These are phyloP conservation scores for Penicillium freii DNA, from an alignment of 2,329 filamentous ascomycete species.

Conservation along the genomic window DNA sequence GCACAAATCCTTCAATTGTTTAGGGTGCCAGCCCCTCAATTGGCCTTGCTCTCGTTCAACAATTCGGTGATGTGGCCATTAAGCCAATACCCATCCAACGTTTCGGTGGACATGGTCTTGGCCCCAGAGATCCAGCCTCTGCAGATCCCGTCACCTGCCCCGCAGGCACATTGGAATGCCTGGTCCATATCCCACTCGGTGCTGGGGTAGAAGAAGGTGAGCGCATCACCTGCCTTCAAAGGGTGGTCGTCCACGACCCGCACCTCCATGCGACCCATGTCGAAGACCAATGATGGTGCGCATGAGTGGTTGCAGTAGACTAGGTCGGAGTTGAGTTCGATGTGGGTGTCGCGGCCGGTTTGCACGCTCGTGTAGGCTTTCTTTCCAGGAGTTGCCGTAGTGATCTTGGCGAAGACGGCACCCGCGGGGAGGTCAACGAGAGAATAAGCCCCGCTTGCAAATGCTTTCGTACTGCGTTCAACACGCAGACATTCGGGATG, in stretches of 20 bases:
- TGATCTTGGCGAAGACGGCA: conserved; percentile 50
- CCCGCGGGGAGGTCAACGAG: conserved; percentile 51
- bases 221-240: conserved; percentile 41
- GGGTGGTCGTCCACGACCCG: conserved; percentile 40
- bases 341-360: conserved; percentile 49
- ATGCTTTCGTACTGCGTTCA: conserved; percentile 34
- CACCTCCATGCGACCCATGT: conserved; percentile 47
- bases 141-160: conserved; percentile 36
- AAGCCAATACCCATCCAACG: conserved; percentile 42
- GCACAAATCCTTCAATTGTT: not conserved
- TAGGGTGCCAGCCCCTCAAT: conserved; percentile 3
- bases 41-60: conserved; percentile 22
- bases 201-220: conserved; percentile 52
- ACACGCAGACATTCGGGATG: conserved; percentile 32
- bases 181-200: conserved; percentile 53
- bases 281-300: conserved; percentile 53
- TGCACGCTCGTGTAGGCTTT: conserved; percentile 56
- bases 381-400: conserved; percentile 44
- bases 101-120: conserved; percentile 33
- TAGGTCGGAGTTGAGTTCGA: conserved; percentile 57
- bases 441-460: conserved; percentile 45
- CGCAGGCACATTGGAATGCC: conserved; percentile 47
- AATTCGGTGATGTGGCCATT: conserved; percentile 44
- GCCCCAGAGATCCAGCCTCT: conserved; percentile 43
- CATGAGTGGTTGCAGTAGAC: conserved; percentile 60